These are phyloP conservation scores for Aspergillus steynii DNA, from an alignment of 495 filamentous ascomycete species.

Conservation along the genomic window DNA sequence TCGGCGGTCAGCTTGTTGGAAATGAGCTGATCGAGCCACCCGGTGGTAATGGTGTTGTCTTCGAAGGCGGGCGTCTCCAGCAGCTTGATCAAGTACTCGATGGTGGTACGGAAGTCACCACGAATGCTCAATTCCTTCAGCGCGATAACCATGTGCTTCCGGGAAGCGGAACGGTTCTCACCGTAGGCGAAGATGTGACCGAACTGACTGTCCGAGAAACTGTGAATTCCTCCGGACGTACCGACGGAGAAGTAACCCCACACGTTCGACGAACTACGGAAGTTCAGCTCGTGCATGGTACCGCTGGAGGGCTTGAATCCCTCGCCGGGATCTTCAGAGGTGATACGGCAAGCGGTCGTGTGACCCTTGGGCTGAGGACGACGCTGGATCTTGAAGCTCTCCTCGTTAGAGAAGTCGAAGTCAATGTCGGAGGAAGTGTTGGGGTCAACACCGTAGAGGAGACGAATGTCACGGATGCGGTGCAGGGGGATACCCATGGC, in stretches of 20 bases:
- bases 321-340: constrained; percentile 97
- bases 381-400: constrained; percentile 81
- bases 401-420: constrained; percentile 90
- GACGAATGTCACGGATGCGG: constrained; percentile 91
- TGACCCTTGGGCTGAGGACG: constrained; percentile 92
- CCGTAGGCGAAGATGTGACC: constrained; percentile 99
- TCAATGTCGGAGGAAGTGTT: constrained; percentile 85
- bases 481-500: constrained; percentile 98
- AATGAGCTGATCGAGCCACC: constrained; percentile 98
- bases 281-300: constrained; percentile 99
- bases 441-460: constrained; percentile 95
- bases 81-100: constrained; percentile 98
- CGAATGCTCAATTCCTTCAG: constrained; percentile 99
- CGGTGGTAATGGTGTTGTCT: constrained; percentile 98
- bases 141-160: constrained; percentile 99
- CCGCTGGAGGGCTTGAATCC: constrained; percentile 99
- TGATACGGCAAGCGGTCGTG: constrained; percentile 98
- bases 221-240: constrained; percentile 94
- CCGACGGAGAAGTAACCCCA: constrained; percentile 99
- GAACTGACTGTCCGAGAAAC: constrained; percentile 98
- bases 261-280: constrained; percentile 96
- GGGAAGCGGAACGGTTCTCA: constrained; percentile 90
- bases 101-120: constrained; percentile 97
- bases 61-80: constrained; percentile 98
- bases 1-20: constrained; percentile 96